Evolutionary conservation across 177 flowering plant species (phyloP).

Genomic region (Vitis hybrid): DNA sequence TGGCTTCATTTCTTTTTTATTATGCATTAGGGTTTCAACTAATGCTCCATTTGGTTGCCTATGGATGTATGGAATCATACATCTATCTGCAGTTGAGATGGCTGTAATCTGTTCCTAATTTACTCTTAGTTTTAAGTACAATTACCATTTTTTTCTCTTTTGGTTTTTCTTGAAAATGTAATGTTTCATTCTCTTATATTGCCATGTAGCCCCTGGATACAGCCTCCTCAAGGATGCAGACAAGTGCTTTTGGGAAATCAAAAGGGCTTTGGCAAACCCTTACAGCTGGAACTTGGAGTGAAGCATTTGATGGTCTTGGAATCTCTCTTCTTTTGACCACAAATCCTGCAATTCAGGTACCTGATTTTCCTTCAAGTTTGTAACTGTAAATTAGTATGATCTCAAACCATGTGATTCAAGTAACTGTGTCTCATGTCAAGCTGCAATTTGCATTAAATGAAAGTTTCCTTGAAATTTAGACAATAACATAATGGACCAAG

Average conservation of each 20-base stretch:
- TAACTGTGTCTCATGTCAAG: not conserved
- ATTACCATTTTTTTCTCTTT: not conserved
- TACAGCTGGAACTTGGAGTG: constrained; percentile 38
- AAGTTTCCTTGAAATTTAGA: not conserved
- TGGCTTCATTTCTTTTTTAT: not conserved
- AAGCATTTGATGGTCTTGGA: constrained; percentile 51
- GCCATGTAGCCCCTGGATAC: constrained; percentile 49
- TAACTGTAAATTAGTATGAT: not conserved
- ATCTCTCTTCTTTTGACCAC: constrained; percentile 47
- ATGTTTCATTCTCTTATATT: constrained; percentile 2
- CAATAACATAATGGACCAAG: not conserved
- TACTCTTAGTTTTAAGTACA: no score
- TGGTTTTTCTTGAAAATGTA: not conserved
- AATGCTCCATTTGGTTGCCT: not conserved
- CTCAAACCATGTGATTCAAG: not conserved
- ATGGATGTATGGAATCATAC: not conserved
- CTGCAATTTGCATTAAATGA: not conserved
- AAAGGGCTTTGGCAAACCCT: constrained; percentile 44
- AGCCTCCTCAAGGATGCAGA: constrained; percentile 50
- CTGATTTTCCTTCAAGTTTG: not conserved
- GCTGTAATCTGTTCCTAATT: no score
- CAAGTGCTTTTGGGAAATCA: constrained; percentile 53
- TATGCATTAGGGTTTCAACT: not conserved
- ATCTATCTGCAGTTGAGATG: not conserved
- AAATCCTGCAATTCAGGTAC: constrained; percentile 54